Percentiles rank a stretch among this genome's conserved stretches.
Conservation (phyloP, 345 rosid species). For the Aegle marmelos region DNA sequence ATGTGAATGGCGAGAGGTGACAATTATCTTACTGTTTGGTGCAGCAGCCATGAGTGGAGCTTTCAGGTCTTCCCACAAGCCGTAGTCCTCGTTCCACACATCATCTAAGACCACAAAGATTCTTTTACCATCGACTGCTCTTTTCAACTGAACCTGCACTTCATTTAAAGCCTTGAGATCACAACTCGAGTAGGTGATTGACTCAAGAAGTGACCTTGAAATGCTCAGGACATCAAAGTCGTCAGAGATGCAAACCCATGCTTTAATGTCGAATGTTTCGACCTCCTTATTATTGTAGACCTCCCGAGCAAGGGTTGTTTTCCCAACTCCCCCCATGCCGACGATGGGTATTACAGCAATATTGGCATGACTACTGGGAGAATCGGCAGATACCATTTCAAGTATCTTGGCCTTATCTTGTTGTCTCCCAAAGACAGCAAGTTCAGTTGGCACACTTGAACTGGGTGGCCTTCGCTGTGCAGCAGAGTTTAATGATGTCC, state of each 20-base stretch:
- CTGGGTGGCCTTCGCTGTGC: background rate
- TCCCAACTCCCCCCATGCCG: background rate
- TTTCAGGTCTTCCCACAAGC: background rate
- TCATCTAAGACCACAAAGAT: background rate
- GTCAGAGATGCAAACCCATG: background rate
- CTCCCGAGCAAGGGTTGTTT: slow-evolving; percentile 1
- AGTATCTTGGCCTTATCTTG: background rate
- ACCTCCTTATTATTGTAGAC: background rate
- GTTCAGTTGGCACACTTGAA: background rate
- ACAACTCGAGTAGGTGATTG: background rate
- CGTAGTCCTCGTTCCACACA: background rate
- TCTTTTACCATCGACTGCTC: background rate
- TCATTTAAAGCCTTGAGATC: background rate
- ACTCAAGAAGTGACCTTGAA: background rate
- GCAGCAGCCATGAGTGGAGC: background rate
- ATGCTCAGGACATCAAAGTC: background rate
- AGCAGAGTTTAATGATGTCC: background rate
- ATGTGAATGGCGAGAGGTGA: background rate
- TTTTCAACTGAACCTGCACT: background rate
- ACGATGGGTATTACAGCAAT: background rate
- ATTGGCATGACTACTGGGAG: background rate
- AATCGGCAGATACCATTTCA: background rate
- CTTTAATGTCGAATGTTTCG: background rate
- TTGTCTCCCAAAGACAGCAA: background rate
- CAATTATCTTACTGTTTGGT: background rate